A percentile compares a stretch with the other conserved stretches of the same genome.
These are phyloP conservation scores for Xylariomycetidae sp. DNA, from an alignment of 2,329 filamentous ascomycete species.

Conservation along the genomic window DNA sequence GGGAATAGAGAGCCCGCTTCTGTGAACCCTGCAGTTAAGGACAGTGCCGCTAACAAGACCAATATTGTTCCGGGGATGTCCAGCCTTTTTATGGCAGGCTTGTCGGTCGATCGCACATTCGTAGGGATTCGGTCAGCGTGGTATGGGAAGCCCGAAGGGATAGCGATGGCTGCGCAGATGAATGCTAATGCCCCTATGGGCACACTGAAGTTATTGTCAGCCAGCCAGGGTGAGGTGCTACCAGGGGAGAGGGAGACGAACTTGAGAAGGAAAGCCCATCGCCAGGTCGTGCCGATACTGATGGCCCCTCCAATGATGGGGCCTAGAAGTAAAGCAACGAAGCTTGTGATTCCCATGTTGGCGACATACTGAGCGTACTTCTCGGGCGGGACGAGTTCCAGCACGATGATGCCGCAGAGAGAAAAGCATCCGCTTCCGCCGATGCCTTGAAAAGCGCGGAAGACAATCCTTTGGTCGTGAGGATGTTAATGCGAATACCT, in stretches of 20 bases:
- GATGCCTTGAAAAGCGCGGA: conserved; percentile 24
- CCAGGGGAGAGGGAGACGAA: conserved; percentile 1
- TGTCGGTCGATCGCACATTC: background rate
- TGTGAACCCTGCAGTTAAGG: conserved; percentile 1
- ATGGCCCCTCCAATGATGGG: conserved; percentile 19
- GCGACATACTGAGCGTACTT: conserved; percentile 10
- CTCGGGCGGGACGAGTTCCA: conserved; percentile 12
- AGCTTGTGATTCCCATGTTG: conserved; percentile 8
- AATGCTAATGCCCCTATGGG: background rate
- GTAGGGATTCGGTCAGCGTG: no score
- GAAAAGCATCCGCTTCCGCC: conserved; percentile 21
- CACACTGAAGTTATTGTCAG: conserved; percentile 1
- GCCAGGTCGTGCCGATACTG: conserved; percentile 12
- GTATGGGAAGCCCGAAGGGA: conserved; percentile 4
- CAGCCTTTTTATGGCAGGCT: background rate
- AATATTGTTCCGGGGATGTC: conserved; percentile 2
- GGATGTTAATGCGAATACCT: background rate
- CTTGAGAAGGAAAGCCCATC: conserved; percentile 20
- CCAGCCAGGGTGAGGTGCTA: no score
- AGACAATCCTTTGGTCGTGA: conserved; percentile 11
- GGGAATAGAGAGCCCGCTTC: conserved; percentile 3
- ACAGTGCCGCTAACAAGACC: background rate
- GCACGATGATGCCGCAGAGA: conserved; percentile 14
- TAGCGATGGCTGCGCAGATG: background rate
- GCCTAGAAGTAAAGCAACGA: conserved; percentile 10